Evolutionary conservation across 2,329 filamentous ascomycete genomes (phyloP).

Genomic region (Mollisia scopiformis): DNA sequence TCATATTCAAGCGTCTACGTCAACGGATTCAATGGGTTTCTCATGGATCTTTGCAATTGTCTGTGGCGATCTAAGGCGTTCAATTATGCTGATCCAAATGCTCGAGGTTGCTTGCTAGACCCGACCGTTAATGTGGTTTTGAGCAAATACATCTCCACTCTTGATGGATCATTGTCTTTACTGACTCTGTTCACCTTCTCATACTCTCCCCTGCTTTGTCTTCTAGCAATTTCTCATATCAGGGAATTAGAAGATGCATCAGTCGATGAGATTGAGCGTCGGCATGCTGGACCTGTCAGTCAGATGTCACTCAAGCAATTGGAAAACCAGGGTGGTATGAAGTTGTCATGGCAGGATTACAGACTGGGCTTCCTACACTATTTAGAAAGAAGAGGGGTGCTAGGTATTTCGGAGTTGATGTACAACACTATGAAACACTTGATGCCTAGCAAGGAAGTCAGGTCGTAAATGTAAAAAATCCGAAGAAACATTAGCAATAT

Average conservation of each 20-base stretch:
- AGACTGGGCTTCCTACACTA: slow-evolving; percentile 71
- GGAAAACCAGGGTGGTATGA: slow-evolving; percentile 65
- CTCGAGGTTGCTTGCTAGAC: slow-evolving; percentile 55
- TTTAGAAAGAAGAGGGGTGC: slow-evolving; percentile 65
- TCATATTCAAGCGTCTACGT: slow-evolving; percentile 63
- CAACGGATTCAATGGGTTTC: slow-evolving; percentile 76
- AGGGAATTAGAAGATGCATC: slow-evolving; percentile 60
- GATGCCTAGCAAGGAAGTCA: slow-evolving; percentile 43
- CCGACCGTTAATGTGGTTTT: slow-evolving; percentile 48
- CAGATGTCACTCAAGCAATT: slow-evolving; percentile 67
- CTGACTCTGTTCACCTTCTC: slow-evolving; percentile 59
- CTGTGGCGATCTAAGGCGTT: slow-evolving; percentile 79
- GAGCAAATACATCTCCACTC: slow-evolving; percentile 49
- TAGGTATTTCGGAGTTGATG: slow-evolving; percentile 72
- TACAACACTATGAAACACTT: slow-evolving; percentile 81
- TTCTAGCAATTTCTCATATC: slow-evolving; percentile 58
- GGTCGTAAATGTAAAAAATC: neutral
- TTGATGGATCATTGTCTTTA: slow-evolving; percentile 52
- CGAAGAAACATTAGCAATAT: neutral
- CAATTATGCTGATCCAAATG: slow-evolving; percentile 63
- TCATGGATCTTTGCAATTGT: slow-evolving; percentile 87
- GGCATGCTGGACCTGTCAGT: slow-evolving; percentile 72
- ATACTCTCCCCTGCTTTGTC: slow-evolving; percentile 58
- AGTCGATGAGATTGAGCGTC: slow-evolving; percentile 44
- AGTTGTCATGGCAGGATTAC: slow-evolving; percentile 74